These are phyloP conservation scores for Naganishia sp. DNA, from an alignment of 1,284 basidiomycete genomes.

Conservation along the genomic window DNA sequence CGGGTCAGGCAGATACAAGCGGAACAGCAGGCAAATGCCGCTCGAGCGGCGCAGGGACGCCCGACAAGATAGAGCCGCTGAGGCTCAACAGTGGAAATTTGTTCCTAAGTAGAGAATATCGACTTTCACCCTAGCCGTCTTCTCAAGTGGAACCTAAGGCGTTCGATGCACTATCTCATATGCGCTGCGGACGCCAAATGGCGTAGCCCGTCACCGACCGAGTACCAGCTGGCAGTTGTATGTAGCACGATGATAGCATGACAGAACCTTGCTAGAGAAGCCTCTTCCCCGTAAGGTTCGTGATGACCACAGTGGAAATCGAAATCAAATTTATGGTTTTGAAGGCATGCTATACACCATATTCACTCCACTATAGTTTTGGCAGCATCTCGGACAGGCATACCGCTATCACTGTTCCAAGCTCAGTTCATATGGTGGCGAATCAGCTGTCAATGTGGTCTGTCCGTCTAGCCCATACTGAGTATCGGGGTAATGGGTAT, in stretches of 20 bases:
- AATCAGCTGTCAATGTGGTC: slow-evolving; percentile 6
- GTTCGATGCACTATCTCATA: no score
- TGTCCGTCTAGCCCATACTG: slow-evolving; percentile 8
- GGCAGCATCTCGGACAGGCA: not conserved
- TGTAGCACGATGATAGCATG: not conserved
- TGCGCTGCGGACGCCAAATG: no score
- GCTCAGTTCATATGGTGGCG: slow-evolving; percentile 13
- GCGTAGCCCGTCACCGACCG: no score
- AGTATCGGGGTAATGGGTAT: slow-evolving; percentile 5
- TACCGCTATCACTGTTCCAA: slow-evolving; percentile 1
- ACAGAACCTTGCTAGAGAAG: not conserved
- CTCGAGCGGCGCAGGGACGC: slow-evolving; percentile 18
- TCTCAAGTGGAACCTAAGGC: no score
- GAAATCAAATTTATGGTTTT: not conserved
- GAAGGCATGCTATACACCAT: not conserved
- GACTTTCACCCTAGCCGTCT: no score
- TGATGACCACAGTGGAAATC: not conserved
- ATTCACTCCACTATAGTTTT: no score
- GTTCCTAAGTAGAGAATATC: no score
- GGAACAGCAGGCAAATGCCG: slow-evolving; percentile 20
- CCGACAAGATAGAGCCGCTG: not conserved
- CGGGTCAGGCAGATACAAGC: slow-evolving; percentile 28
- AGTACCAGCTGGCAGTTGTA: no score
- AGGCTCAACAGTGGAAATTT: not conserved
- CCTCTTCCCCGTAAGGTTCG: no score